These are phyloP conservation scores for Meyerozyma smithsonii DNA, from an alignment of 1,139 yeast species.

Conservation along the genomic window DNA sequence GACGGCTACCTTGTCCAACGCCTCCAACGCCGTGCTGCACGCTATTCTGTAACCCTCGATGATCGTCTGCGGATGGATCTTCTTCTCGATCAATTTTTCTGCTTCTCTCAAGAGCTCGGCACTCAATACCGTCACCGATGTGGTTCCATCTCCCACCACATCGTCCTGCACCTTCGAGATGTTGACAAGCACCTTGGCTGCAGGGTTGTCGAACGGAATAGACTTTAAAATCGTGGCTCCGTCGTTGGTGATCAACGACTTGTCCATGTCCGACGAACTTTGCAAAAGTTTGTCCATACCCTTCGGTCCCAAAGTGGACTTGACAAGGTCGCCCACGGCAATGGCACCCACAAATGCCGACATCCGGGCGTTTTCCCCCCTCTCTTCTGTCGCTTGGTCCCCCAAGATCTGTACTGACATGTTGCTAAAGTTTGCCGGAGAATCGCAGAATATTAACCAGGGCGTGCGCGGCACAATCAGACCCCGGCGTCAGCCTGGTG, in stretches of 20 bases:
- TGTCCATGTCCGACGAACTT: conserved; percentile 71
- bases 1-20: conserved; percentile 71
- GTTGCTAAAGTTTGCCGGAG: conserved; percentile 2
- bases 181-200: conserved; percentile 94
- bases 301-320: conserved; percentile 94
- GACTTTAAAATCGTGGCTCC: conserved; percentile 96
- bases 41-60: conserved; percentile 95
- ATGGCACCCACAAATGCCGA: conserved; percentile 98
- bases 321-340: conserved; percentile 96
- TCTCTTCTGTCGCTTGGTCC: conserved; percentile 95
- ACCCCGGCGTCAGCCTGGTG: too few relatives aligned
- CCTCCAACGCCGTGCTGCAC: conserved; percentile 72
- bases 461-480: background rate
- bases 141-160: conserved; percentile 98
- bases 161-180: conserved; percentile 97
- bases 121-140: conserved; percentile 92
- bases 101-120: conserved; percentile 95
- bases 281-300: conserved; percentile 97
- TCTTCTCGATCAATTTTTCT: conserved; percentile 84
- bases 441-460: background rate
- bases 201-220: conserved; percentile 95
- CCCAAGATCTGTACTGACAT: conserved; percentile 91
- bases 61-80: conserved; percentile 96
- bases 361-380: conserved; percentile 96
- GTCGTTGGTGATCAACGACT: conserved; percentile 85